These are phyloP conservation scores for Pelargonium myrrhifolium DNA, from an alignment of 441 rosid species.

Conservation along the genomic window DNA sequence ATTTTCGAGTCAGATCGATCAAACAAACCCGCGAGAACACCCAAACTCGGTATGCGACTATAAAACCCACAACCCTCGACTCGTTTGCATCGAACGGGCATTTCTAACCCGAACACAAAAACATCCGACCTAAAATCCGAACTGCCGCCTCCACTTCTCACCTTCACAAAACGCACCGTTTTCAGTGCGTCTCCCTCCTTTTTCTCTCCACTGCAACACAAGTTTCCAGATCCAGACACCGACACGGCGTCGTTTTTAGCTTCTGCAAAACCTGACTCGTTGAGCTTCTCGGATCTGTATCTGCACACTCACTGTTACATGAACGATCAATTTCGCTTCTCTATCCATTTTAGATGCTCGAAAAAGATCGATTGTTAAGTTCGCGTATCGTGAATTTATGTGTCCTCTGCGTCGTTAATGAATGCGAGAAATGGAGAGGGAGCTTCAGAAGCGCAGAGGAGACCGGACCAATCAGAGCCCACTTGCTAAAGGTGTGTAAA, in stretches of 20 bases:
- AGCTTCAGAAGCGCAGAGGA: slow-evolving; percentile 4
- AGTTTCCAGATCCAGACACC: slow-evolving; percentile 3
- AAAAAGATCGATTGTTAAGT: neutral
- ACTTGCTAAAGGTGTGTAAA: slow-evolving; percentile 2
- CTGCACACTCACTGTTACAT: neutral
- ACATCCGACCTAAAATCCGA: too few relatives aligned
- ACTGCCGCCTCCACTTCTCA: too few relatives aligned
- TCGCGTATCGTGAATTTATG: neutral
- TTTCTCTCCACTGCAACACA: neutral
- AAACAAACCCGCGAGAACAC: too few relatives aligned
- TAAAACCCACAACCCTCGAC: too few relatives aligned
- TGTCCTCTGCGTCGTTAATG: neutral
- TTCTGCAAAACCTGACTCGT: neutral
- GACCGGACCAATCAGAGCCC: slow-evolving; percentile 2
- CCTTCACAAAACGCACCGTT: too few relatives aligned
- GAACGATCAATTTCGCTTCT: neutral
- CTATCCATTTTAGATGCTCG: neutral
- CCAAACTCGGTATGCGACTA: too few relatives aligned
- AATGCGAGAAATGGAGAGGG: slow-evolving; percentile 4
- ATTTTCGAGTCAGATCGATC: too few relatives aligned
- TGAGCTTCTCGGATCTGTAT: neutral
- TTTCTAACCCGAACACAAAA: too few relatives aligned
- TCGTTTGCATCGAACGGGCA: too few relatives aligned
- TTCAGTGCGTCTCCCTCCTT: neutral
- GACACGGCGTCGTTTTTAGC: neutral